Percentiles rank a stretch among this genome's conserved stretches.
phyloP scores from a whole-genome alignment of 352 stramenopile genomes.

The Phytopythium sindhum region DNA sequence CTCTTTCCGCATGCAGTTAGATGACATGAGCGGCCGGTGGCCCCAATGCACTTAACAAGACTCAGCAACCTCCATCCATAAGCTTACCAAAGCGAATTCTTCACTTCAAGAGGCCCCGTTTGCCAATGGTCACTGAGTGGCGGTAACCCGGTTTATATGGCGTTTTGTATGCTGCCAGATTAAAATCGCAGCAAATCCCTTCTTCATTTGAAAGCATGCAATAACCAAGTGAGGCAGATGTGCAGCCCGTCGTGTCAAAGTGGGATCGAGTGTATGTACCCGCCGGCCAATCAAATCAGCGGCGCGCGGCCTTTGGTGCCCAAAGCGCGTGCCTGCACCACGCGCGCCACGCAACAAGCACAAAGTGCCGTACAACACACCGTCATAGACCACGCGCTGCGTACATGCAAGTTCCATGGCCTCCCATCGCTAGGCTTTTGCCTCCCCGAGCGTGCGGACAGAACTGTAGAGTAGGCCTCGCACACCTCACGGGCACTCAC shows the following conservation, averaged over 20 bases:
- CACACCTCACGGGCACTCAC: no score
- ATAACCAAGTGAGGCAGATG: background rate
- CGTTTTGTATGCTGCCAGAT: background rate
- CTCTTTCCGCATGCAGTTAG: background rate
- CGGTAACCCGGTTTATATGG: background rate
- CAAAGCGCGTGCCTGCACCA: constrained; percentile 4
- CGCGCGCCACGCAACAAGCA: background rate
- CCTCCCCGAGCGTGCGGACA: background rate
- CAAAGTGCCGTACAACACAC: background rate
- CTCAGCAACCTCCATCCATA: background rate
- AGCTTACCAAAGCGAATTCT: no score
- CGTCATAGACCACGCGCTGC: background rate
- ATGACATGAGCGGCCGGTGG: no score
- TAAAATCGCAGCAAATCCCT: background rate
- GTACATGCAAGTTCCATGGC: background rate
- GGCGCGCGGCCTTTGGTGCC: background rate
- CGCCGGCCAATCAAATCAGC: background rate
- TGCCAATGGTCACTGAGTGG: background rate
- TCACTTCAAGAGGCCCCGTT: no score
- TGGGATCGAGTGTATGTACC: background rate
- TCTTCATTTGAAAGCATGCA: background rate
- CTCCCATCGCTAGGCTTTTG: no score
- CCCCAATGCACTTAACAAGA: background rate
- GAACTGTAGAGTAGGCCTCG: background rate
- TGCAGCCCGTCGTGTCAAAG: background rate